Percentiles rank a stretch among this genome's conserved stretches.
These are phyloP conservation scores for Yarrowia sp. DNA, from an alignment of 805 yeast species.

Conservation along the genomic window DNA sequence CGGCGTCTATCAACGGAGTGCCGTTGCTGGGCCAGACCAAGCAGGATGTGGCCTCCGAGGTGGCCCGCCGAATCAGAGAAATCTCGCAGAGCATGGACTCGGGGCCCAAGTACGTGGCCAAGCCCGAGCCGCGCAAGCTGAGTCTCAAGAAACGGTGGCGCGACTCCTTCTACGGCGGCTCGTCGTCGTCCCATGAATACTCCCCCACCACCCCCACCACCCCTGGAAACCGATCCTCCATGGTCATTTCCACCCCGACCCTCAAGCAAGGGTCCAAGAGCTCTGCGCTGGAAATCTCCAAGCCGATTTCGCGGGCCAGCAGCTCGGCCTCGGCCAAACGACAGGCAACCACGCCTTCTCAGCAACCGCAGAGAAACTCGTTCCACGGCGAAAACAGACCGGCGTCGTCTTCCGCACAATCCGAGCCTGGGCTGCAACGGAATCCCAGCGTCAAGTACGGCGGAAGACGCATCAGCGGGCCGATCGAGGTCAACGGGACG, in stretches of 20 bases:
- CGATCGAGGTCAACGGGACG: conserved; percentile 26
- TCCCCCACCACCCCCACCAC: not conserved
- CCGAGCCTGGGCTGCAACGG: not conserved
- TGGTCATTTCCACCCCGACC: not conserved
- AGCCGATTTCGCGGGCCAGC: conserved; percentile 3
- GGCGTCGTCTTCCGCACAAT: not conserved
- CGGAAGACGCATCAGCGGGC: conserved; percentile 13
- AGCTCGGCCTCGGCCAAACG: not conserved
- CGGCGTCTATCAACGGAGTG: conserved; percentile 29
- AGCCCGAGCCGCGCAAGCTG: conserved; percentile 24
- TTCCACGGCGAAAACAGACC: not conserved
- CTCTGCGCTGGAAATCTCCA: conserved; percentile 2
- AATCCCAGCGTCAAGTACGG: conserved; percentile 11
- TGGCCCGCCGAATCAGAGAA: conserved; percentile 25
- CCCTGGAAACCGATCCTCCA: not conserved
- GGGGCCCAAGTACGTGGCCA: not conserved
- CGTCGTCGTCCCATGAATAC: not conserved
- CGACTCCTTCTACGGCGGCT: conserved; percentile 9
- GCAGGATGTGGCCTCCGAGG: conserved; percentile 33
- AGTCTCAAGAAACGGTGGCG: conserved; percentile 35
- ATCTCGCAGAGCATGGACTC: conserved; percentile 18
- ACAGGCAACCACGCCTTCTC: not conserved
- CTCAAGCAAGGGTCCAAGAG: conserved; percentile 4
- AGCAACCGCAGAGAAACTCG: not conserved
- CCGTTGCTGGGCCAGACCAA: conserved; percentile 21